Conservation (phyloP, 2,329 filamentous ascomycete species). For the Pseudogymnoascus sp. region DNA sequence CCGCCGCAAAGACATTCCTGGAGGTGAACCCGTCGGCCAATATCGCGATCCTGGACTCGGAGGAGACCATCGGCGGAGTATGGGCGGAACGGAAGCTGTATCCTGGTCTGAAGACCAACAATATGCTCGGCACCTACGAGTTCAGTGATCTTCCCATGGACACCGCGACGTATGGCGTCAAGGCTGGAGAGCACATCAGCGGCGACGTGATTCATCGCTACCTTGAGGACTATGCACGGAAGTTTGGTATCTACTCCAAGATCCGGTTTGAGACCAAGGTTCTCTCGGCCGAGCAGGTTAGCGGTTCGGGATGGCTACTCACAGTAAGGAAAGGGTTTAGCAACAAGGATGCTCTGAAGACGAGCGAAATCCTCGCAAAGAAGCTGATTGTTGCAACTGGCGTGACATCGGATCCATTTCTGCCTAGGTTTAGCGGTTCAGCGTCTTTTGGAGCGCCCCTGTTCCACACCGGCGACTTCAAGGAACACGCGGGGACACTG, state of each 20-base stretch:
- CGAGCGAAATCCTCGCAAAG: constrained; percentile 28
- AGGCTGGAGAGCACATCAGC: constrained; percentile 46
- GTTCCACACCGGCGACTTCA: constrained; percentile 44
- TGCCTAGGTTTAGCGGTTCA: constrained; percentile 40
- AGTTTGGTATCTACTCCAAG: constrained; percentile 40
- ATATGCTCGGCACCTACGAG: constrained; percentile 64
- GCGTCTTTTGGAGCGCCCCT: constrained; percentile 39
- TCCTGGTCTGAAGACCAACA: constrained; percentile 64
- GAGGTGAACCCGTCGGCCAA: constrained; percentile 49
- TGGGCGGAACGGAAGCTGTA: constrained; percentile 63
- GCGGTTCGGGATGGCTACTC: constrained; percentile 37
- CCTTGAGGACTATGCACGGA: constrained; percentile 44
- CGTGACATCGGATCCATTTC: constrained; percentile 41
- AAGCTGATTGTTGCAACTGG: constrained; percentile 50
- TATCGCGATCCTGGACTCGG: constrained; percentile 50
- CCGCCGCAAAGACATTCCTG: constrained; percentile 52
- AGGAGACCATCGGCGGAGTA: constrained; percentile 54
- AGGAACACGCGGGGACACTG: constrained; percentile 33
- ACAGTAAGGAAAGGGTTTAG: constrained; percentile 20
- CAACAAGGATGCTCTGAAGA: constrained; percentile 16
- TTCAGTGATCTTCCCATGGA: constrained; percentile 68
- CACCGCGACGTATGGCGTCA: constrained; percentile 40
- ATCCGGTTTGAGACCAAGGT: constrained; percentile 46
- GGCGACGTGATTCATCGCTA: constrained; percentile 48
- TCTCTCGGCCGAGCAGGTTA: constrained; percentile 35